Conservation (phyloP, 2,329 filamentous ascomycete genomes). For the Aureobasidium sp. region DNA sequence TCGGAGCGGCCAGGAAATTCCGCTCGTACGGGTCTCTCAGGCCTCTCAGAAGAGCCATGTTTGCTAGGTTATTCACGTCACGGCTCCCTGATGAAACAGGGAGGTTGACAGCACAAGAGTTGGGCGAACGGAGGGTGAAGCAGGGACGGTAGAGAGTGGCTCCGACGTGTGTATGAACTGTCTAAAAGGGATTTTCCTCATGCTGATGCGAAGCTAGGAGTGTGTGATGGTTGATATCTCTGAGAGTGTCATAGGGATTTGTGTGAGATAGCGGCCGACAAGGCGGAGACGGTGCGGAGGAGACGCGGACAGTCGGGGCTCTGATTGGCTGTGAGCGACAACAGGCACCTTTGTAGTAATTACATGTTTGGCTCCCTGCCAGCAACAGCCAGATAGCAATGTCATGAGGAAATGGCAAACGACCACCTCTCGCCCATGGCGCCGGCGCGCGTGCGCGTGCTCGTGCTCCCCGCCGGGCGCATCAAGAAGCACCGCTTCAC, state of each 20-base stretch:
- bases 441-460: constrained; percentile 80
- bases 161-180: neutral
- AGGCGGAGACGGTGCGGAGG: neutral
- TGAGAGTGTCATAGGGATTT: neutral
- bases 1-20: constrained; percentile 3
- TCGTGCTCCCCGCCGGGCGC: constrained; percentile 78
- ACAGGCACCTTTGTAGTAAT: neutral
- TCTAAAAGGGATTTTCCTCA: neutral
- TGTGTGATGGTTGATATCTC: neutral
- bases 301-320: neutral
- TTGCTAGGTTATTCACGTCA: neutral
- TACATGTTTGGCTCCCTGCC: neutral
- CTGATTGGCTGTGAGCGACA: constrained; percentile 8
- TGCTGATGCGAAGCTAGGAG: neutral
- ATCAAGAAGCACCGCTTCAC: constrained; percentile 77
- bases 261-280: neutral
- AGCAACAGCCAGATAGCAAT: no score
- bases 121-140: neutral
- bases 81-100: neutral
- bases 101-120: neutral
- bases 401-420: constrained; percentile 65
- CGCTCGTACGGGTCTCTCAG: constrained; percentile 5
- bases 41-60: constrained; percentile 7
- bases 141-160: neutral
- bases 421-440: constrained; percentile 87